A percentile compares a stretch with the other conserved stretches of the same genome.
Conservation (phyloP, 352 stramenopile genomes). For the Blastocystis sp. region DNA sequence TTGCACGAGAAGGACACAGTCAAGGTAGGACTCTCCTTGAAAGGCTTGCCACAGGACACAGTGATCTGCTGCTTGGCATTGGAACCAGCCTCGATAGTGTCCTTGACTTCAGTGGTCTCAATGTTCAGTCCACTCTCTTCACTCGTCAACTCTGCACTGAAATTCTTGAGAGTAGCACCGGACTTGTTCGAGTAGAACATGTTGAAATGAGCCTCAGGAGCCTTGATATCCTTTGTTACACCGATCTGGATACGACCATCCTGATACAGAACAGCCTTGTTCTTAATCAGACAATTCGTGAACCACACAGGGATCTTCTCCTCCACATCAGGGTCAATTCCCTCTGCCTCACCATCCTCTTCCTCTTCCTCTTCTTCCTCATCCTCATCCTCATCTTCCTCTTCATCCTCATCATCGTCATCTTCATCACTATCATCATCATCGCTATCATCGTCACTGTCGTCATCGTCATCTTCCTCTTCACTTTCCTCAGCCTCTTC, state of each 20-base stretch:
- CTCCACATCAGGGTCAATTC: conserved; percentile 34
- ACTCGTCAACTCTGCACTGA: conserved; percentile 71
- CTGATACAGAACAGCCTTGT: conserved; percentile 85
- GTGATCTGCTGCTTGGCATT: conserved; percentile 67
- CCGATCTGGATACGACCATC: conserved; percentile 89
- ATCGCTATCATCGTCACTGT: conserved; percentile 15
- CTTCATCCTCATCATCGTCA: conserved; percentile 70
- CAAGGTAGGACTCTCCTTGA: conserved; percentile 20
- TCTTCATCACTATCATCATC: conserved; percentile 62
- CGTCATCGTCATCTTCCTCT: conserved; percentile 70
- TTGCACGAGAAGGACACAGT: conserved; percentile 63
- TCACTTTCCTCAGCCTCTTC: conserved; percentile 74
- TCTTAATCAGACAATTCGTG: conserved; percentile 82
- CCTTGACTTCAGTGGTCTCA: conserved; percentile 22
- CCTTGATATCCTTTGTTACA: conserved; percentile 85
- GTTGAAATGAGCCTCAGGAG: conserved; percentile 85
- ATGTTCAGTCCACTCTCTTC: conserved; percentile 51
- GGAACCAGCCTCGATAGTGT: conserved; percentile 43
- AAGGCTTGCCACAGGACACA: conserved; percentile 50
- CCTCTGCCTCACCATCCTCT: conserved; percentile 68
- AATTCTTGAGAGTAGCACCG: conserved; percentile 77
- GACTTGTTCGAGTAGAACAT: conserved; percentile 92
- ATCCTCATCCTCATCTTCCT: conserved; percentile 69
- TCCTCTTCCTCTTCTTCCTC: conserved; percentile 70
- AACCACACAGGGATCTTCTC: conserved; percentile 73